Conservation (phyloP, 2,329 filamentous ascomycete genomes). For the Pyrenophora graminea region DNA sequence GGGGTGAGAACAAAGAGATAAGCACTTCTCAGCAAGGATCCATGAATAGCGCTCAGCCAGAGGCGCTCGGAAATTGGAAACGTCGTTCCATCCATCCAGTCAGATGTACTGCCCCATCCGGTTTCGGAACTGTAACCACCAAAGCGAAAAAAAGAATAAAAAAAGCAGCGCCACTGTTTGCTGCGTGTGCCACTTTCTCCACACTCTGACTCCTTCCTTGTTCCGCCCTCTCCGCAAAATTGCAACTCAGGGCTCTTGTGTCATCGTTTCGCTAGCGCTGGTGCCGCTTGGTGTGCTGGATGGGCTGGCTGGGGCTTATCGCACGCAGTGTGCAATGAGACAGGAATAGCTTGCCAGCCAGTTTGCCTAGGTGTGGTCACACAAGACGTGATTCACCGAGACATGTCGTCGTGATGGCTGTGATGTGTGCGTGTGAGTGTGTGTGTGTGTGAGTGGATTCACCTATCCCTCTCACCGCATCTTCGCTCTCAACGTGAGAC, state of each 20-base stretch:
- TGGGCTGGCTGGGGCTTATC: slow-evolving; percentile 24
- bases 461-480: slow-evolving; percentile 17
- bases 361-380: slow-evolving; percentile 12
- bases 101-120: slow-evolving; percentile 12
- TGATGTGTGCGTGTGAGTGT: neutral
- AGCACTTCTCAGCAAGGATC: slow-evolving; percentile 19
- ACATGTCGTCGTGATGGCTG: slow-evolving; percentile 9
- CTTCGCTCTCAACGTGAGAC: slow-evolving; percentile 13
- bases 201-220: slow-evolving; percentile 10
- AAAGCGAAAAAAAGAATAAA: neutral
- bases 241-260: slow-evolving; percentile 5
- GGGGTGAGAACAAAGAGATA: slow-evolving; percentile 12
- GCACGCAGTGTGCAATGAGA: slow-evolving; percentile 22
- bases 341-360: slow-evolving; percentile 14
- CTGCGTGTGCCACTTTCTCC: slow-evolving; percentile 13
- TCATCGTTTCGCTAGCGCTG: slow-evolving; percentile 11
- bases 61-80: slow-evolving; percentile 14
- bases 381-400: slow-evolving; percentile 19
- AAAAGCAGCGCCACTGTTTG: slow-evolving; percentile 3
- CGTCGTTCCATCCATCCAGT: neutral
- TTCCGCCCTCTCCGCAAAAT: slow-evolving; percentile 13
- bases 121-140: slow-evolving; percentile 14
- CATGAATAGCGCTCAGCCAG: neutral
- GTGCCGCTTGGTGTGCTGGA: slow-evolving; percentile 10
- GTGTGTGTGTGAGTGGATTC: neutral